Percentiles rank a stretch among this genome's conserved stretches.
These are phyloP conservation scores for barrel medic (Medicago truncatula) DNA, from an alignment of 306 rosid species.

Conservation along the genomic window DNA sequence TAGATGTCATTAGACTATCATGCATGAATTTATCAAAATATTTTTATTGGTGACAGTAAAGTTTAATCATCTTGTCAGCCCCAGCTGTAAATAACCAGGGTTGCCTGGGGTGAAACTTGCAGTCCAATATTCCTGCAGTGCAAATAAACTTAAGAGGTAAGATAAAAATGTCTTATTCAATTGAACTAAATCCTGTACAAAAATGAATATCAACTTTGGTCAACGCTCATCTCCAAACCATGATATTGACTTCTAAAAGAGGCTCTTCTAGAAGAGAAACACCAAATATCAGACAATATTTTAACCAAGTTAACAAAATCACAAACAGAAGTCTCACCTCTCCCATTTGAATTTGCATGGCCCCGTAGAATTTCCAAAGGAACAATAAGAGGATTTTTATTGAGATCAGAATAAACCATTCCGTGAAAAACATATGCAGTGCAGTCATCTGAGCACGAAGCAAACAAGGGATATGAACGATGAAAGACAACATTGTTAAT, in stretches of 20 bases:
- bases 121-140: constrained; percentile 85
- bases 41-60: constrained; percentile 63
- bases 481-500: constrained; percentile 78
- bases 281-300: constrained; percentile 16
- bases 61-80: constrained; percentile 79
- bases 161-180: neutral
- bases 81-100: constrained; percentile 96
- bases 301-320: neutral
- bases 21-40: constrained; percentile 16
- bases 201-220: constrained; percentile 10
- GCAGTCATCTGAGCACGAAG: constrained; percentile 91
- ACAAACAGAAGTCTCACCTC: constrained; percentile 62
- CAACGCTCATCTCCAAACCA: constrained; percentile 8
- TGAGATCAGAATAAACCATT: constrained; percentile 92
- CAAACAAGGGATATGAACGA: constrained; percentile 81
- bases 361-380: constrained; percentile 89
- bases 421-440: constrained; percentile 90
- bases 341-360: constrained; percentile 71
- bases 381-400: constrained; percentile 87
- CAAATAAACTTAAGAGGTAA: constrained; percentile 25
- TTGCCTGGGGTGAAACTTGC: constrained; percentile 93
- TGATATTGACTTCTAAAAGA: neutral
- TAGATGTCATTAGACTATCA: neutral
- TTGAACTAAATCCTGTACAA: neutral
- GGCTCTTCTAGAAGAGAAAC: neutral